Percentiles rank a stretch among this genome's conserved stretches.
phyloP scores from a whole-genome alignment of 1,284 basidiomycete genomes.

The Ustilago vetiveriae region DNA sequence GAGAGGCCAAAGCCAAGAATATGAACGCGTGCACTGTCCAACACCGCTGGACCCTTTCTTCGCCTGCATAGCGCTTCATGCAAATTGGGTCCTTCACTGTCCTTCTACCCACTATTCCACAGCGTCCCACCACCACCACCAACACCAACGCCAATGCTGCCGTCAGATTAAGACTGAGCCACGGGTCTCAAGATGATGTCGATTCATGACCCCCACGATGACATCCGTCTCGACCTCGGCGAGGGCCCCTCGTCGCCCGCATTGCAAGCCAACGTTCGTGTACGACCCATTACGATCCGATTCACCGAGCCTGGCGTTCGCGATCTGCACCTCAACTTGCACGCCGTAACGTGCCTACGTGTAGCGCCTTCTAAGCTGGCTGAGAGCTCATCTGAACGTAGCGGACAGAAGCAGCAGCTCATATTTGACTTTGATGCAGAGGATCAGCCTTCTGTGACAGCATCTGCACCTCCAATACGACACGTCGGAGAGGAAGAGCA shows the following conservation, averaged over 20 bases:
- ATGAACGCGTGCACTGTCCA: no score
- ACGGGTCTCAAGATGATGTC: no score
- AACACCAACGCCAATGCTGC: no score
- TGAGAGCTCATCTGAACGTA: not conserved
- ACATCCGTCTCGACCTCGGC: slow-evolving; percentile 4
- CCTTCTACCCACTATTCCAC: no score
- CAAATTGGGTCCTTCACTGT: no score
- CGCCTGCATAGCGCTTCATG: not conserved
- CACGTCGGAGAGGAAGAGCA: not conserved
- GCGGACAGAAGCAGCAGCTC: not conserved
- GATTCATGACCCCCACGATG: no score
- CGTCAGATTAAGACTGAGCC: no score
- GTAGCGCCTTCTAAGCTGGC: not conserved
- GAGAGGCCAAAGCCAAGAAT: no score
- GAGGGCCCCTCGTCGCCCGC: slow-evolving; percentile 3
- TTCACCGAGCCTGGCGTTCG: slow-evolving; percentile 42
- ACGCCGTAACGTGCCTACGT: slow-evolving; percentile 15
- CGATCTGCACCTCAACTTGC: slow-evolving; percentile 17
- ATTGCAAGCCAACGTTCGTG: slow-evolving; percentile 8
- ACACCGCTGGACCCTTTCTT: not conserved
- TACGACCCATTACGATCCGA: slow-evolving; percentile 35
- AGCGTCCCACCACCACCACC: no score
- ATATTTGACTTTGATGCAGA: slow-evolving; percentile 26
- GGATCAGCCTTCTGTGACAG: not conserved
- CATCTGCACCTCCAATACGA: not conserved